Evolutionary conservation across 768 basidiomycete genomes (phyloP).

Genomic region (Tylopilus subfusipes): DNA sequence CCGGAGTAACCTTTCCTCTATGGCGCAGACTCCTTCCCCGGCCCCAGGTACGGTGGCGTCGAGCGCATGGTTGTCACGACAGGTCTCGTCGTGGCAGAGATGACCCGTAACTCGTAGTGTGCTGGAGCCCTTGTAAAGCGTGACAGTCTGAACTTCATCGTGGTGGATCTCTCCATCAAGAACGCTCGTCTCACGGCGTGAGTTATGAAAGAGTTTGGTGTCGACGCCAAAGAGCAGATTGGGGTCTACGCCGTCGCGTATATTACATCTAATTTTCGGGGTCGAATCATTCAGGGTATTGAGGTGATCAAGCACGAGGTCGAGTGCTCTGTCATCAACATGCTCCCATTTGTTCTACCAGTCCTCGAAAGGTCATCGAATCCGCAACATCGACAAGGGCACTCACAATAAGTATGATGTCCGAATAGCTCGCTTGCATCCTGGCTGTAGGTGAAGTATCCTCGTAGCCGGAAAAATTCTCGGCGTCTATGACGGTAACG

Average conservation of each 20-base stretch:
- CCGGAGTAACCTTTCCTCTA: conserved; percentile 40
- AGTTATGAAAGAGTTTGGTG: conserved; percentile 63
- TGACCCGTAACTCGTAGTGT: conserved; percentile 14
- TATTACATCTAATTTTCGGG: conserved; percentile 73
- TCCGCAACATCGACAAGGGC: background rate
- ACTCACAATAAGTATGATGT: conserved; percentile 80
- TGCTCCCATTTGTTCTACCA: conserved; percentile 87
- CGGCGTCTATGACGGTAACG: conserved; percentile 85
- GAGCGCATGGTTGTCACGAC: background rate
- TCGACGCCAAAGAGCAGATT: conserved; percentile 85
- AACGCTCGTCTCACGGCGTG: background rate
- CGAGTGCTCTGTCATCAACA: conserved; percentile 72
- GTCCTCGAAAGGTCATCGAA: conserved; percentile 4
- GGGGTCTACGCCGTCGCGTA: conserved; percentile 67
- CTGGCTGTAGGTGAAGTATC: conserved; percentile 88
- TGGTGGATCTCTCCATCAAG: conserved; percentile 45
- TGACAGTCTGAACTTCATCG: conserved; percentile 83
- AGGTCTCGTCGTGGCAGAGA: conserved; percentile 15
- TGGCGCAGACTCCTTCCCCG: conserved; percentile 18
- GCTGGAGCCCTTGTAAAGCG: conserved; percentile 48
- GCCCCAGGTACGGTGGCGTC: background rate
- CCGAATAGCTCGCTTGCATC: conserved; percentile 95
- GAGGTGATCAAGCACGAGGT: conserved; percentile 82
- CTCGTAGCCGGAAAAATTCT: conserved; percentile 91
- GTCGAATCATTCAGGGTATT: conserved; percentile 87